phyloP scores from a whole-genome alignment of 345 rosid species.

The Eucalyptus camaldulensis region DNA sequence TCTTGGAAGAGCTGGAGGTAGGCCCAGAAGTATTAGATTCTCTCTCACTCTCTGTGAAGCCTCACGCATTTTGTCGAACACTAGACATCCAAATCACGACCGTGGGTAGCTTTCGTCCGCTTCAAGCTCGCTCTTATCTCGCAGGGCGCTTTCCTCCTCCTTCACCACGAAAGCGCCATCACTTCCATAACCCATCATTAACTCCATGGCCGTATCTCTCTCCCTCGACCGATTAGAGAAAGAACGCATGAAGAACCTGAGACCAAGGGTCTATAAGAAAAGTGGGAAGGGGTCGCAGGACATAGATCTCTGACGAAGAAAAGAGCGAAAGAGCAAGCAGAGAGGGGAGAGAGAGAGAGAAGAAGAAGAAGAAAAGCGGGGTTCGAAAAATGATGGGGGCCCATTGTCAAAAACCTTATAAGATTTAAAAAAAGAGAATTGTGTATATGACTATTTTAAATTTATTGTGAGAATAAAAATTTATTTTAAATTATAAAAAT shows the following conservation, averaged over 20 bases:
- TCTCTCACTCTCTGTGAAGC: too few relatives aligned
- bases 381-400: background rate
- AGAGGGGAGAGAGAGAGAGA: too few relatives aligned
- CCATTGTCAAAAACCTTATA: background rate
- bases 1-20: too few relatives aligned
- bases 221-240: background rate
- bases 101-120: too few relatives aligned
- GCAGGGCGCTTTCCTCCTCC: background rate
- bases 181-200: background rate
- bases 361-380: background rate
- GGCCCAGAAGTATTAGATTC: too few relatives aligned
- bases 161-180: background rate
- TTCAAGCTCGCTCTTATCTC: too few relatives aligned
- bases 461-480: too few relatives aligned
- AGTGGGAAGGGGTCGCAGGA: background rate
- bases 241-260: background rate
- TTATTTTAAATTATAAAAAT: too few relatives aligned
- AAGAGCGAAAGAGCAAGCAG: background rate
- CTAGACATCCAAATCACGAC: too few relatives aligned
- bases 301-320: background rate
- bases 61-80: too few relatives aligned
- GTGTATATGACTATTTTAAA: too few relatives aligned
- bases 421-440: too few relatives aligned
- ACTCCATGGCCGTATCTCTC: background rate
- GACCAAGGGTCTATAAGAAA: background rate